These are phyloP conservation scores for Evernia prunastri DNA, from an alignment of 495 filamentous ascomycete species.

Conservation along the genomic window DNA sequence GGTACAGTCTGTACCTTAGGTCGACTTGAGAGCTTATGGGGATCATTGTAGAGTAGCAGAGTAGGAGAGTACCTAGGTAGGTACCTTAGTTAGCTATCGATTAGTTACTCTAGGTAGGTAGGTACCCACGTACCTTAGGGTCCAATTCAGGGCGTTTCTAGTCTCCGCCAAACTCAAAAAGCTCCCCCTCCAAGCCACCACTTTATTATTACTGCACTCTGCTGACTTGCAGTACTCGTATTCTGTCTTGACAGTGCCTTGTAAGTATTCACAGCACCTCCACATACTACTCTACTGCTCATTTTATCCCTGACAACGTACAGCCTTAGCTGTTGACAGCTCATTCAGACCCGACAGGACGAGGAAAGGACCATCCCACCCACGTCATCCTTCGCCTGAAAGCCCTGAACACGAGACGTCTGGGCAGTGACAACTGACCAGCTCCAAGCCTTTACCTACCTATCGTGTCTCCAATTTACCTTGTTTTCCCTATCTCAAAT, in stretches of 20 bases:
- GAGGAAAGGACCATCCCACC: not conserved
- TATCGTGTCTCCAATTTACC: not conserved
- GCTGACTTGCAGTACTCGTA: not conserved
- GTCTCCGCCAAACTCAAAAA: not conserved
- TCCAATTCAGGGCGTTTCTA: not conserved
- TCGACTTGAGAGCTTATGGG: too few relatives aligned
- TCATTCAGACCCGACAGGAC: not conserved
- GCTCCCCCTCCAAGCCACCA: not conserved
- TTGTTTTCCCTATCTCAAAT: not conserved
- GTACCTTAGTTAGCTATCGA: too few relatives aligned
- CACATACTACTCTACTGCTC: not conserved
- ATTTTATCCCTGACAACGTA: too few relatives aligned
- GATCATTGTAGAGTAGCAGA: too few relatives aligned
- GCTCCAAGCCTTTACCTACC: constrained; percentile 6
- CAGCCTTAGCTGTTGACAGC: not conserved
- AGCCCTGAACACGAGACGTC: constrained; percentile 14
- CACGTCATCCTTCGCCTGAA: constrained; percentile 14
- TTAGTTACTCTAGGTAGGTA: too few relatives aligned
- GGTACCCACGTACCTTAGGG: too few relatives aligned
- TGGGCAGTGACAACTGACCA: constrained; percentile 10
- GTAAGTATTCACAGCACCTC: not conserved
- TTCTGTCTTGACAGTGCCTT: not conserved
- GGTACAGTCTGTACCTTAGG: too few relatives aligned
- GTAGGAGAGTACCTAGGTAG: too few relatives aligned
- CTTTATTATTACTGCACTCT: not conserved